Base-by-base conservation (phyloP, 139 green algal genomes). In the Chlorella sp. region DNA sequence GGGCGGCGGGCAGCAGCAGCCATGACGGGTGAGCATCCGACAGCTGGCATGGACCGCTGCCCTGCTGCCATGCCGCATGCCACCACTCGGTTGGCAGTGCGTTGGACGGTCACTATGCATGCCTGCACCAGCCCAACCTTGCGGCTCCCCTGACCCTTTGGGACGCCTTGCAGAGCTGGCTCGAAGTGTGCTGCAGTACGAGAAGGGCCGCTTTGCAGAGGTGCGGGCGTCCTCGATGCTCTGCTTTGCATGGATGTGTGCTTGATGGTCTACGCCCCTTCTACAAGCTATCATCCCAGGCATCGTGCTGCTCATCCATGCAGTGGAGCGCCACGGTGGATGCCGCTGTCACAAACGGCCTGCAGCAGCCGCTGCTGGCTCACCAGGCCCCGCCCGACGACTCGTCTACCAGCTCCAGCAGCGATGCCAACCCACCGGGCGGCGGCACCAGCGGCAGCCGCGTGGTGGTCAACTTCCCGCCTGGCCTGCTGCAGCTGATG, bases 391-490 rank as follows among this genome's bases (percentile, higher is more conserved):
- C 34, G 6, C 32, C 32, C 17, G 17, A 34, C 14, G 32, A 30
- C 64, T 28, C 34, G 3, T 38, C 34, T 41, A 9, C 36, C 41
- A 24, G 70, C 70, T 17, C 40, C 36, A 48, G 73, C 73, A 44
- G 32, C 30, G 46, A 48, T 24, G 2, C 11, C 51, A 60, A 16
- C 51, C 22, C 22, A 16, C 51, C 4, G 51, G 40, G 70, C 38
- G 22, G 70, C 26, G 40, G 40, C 22, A 7, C 7, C 22, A 43
- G 40, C 40, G 1, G 67, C 40, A 24, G 20, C 43, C 76, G 69
- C 43, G 88, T 98, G 8, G 78, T 84, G 38, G 91, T 96, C 70
- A 98, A 97, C 90, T 97, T 98, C 82, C 87, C 94, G 44, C 65
- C 85, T 11, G 90, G 95, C 78, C 90, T 98, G 68, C 88, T 87